These are phyloP conservation scores for Tricholoma flavovirens DNA, from an alignment of 768 basidiomycete species.

Conservation along the genomic window DNA sequence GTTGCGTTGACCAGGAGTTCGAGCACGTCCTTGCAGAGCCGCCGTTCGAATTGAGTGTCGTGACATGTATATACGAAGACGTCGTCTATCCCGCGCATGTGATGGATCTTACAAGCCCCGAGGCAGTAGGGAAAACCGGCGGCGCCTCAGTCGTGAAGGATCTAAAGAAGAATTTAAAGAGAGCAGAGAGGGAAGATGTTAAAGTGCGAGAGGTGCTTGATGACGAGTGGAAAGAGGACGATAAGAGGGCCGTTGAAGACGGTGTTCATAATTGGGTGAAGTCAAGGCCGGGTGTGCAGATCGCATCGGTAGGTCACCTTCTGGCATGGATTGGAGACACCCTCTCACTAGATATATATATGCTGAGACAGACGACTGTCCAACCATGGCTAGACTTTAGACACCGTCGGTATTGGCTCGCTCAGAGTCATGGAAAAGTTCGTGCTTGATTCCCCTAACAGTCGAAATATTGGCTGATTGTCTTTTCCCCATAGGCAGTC, in stretches of 20 bases:
- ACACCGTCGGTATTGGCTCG: constrained; percentile 55
- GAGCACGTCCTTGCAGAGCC: constrained; percentile 41
- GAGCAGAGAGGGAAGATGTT: constrained; percentile 52
- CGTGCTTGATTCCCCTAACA: background rate
- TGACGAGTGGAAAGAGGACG: constrained; percentile 36
- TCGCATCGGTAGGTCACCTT: constrained; percentile 39
- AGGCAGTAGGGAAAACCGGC: constrained; percentile 30
- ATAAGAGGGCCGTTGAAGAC: constrained; percentile 42
- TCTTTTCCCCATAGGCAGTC: constrained; percentile 27
- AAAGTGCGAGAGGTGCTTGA: constrained; percentile 37
- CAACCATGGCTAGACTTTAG: constrained; percentile 51
- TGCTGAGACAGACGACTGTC: constrained; percentile 34
- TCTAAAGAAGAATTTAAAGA: constrained; percentile 54
- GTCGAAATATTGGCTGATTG: background rate
- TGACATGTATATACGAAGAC: constrained; percentile 62
- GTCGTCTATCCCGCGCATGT: constrained; percentile 45
- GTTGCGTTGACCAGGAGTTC: constrained; percentile 47
- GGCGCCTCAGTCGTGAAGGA: constrained; percentile 42
- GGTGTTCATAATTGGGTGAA: constrained; percentile 54
- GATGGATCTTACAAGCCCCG: constrained; percentile 31
- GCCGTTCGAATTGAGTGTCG: constrained; percentile 48
- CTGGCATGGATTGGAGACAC: background rate
- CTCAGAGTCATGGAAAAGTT: constrained; percentile 30
- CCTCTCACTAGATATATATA: background rate
- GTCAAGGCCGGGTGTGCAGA: constrained; percentile 49